A percentile compares a stretch with the other conserved stretches of the same genome.
phyloP scores from a whole-genome alignment of 495 filamentous ascomycete species.

The Penicillium pancosmium region DNA sequence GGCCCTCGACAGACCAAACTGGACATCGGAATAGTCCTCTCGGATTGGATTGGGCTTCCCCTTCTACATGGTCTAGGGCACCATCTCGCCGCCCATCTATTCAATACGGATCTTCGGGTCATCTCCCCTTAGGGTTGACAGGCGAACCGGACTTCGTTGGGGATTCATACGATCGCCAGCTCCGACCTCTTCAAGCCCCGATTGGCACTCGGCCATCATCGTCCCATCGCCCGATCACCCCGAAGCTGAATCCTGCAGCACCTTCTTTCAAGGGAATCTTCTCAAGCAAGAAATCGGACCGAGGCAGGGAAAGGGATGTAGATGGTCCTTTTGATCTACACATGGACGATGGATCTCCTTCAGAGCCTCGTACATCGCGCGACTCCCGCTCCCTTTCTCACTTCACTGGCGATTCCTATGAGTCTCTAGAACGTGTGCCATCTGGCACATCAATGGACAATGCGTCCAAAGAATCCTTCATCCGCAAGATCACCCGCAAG shows the following conservation, averaged over 20 bases:
- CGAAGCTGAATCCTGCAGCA: constrained; percentile 63
- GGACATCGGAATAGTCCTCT: constrained; percentile 57
- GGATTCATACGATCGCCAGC: constrained; percentile 46
- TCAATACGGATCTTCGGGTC: constrained; percentile 58
- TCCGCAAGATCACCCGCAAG: constrained; percentile 76
- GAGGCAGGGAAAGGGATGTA: constrained; percentile 35
- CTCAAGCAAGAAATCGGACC: constrained; percentile 45
- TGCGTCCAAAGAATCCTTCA: constrained; percentile 62
- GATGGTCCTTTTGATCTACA: constrained; percentile 42
- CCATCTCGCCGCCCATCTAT: constrained; percentile 59
- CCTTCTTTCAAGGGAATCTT: constrained; percentile 61
- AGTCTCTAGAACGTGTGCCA: constrained; percentile 70
- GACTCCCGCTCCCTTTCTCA: constrained; percentile 64
- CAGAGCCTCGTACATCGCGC: constrained; percentile 63
- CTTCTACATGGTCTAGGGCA: constrained; percentile 57
- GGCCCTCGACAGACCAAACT: constrained; percentile 57
- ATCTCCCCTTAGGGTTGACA: constrained; percentile 52
- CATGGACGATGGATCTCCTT: constrained; percentile 58
- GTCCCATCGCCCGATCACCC: constrained; percentile 56
- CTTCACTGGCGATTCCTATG: constrained; percentile 69
- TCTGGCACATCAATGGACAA: constrained; percentile 69
- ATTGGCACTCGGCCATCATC: constrained; percentile 58
- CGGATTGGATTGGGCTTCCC: constrained; percentile 59
- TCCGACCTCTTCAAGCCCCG: constrained; percentile 53
- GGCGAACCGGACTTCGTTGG: constrained; percentile 52